These are phyloP conservation scores for Linnemannia exigua DNA, from an alignment of 192 early-diverging fungal species.

Conservation along the genomic window DNA sequence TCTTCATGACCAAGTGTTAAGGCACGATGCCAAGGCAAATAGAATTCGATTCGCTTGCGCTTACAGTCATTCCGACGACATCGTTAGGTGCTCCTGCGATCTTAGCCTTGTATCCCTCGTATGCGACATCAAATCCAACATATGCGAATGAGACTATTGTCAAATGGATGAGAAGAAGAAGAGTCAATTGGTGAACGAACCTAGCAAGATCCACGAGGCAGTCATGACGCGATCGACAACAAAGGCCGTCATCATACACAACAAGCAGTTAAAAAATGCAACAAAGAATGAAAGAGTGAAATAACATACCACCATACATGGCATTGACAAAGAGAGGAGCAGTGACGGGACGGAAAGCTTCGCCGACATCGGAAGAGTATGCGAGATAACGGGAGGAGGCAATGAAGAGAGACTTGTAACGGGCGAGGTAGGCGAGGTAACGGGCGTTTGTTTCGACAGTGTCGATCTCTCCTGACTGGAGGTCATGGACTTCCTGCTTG, in stretches of 20 bases:
- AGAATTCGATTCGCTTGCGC: background rate
- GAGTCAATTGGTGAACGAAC: background rate
- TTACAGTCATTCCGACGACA: slow-evolving; percentile 60
- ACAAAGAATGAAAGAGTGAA: background rate
- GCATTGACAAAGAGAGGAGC: slow-evolving; percentile 66
- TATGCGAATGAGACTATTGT: slow-evolving; percentile 68
- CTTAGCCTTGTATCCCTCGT: slow-evolving; percentile 70
- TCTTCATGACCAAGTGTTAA: background rate
- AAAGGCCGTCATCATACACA: background rate
- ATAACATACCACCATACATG: slow-evolving; percentile 63
- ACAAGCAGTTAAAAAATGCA: background rate
- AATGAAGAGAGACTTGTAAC: slow-evolving; percentile 58
- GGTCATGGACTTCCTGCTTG: slow-evolving; percentile 34
- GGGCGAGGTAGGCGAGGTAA: slow-evolving; percentile 67
- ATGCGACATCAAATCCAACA: slow-evolving; percentile 72
- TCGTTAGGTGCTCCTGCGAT: slow-evolving; percentile 58
- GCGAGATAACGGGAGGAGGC: slow-evolving; percentile 69
- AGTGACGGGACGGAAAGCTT: slow-evolving; percentile 77
- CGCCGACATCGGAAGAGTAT: slow-evolving; percentile 80
- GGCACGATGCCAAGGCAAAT: background rate
- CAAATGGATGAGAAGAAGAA: background rate
- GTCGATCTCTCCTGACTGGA: slow-evolving; percentile 59
- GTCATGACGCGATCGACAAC: background rate
- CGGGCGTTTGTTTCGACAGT: slow-evolving; percentile 63
- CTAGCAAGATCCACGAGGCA: background rate